Conservation (phyloP, 495 filamentous ascomycete genomes). For the Physcia stellaris region DNA sequence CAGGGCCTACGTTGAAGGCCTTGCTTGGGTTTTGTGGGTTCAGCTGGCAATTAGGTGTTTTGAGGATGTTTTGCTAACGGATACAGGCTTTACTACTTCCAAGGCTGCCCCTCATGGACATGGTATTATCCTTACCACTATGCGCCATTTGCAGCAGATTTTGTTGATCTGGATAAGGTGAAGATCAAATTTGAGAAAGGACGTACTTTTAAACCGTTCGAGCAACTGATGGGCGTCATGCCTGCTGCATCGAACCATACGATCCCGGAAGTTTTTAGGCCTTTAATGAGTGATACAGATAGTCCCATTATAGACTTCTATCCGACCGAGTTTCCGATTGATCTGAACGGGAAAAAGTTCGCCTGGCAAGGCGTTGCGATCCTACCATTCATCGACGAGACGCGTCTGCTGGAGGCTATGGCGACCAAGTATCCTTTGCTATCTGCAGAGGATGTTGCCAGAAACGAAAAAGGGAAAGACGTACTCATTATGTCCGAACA, state of each 20-base stretch:
- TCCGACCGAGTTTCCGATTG: conserved; percentile 81
- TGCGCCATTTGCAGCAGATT: conserved; percentile 92
- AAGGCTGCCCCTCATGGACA: conserved; percentile 94
- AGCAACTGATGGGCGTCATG: conserved; percentile 97
- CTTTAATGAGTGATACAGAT: conserved; percentile 72
- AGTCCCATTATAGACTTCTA: conserved; percentile 97
- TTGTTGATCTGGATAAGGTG: conserved; percentile 69
- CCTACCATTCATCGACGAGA: conserved; percentile 92
- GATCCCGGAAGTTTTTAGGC: conserved; percentile 73
- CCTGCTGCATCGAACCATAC: conserved; percentile 86
- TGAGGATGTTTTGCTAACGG: too few species aligned
- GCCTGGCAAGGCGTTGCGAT: conserved; percentile 94
- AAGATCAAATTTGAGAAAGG: conserved; percentile 75
- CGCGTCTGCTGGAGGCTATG: conserved; percentile 72
- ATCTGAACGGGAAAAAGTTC: conserved; percentile 96
- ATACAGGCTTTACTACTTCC: conserved; percentile 96
- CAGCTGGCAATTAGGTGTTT: too few species aligned
- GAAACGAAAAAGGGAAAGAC: conserved; percentile 73
- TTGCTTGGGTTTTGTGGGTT: conserved; percentile 98
- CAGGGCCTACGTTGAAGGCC: conserved; percentile 84
- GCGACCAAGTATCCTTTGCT: conserved; percentile 67
- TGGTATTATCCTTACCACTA: conserved; percentile 99
- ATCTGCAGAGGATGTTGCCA: conserved; percentile 57
- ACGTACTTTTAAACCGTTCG: conserved; percentile 76
- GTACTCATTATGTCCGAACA: conserved; percentile 70